Evolutionary conservation across 192 early-diverging fungal genomes (phyloP).

Genomic region (Rhizophlyctis rosea): DNA sequence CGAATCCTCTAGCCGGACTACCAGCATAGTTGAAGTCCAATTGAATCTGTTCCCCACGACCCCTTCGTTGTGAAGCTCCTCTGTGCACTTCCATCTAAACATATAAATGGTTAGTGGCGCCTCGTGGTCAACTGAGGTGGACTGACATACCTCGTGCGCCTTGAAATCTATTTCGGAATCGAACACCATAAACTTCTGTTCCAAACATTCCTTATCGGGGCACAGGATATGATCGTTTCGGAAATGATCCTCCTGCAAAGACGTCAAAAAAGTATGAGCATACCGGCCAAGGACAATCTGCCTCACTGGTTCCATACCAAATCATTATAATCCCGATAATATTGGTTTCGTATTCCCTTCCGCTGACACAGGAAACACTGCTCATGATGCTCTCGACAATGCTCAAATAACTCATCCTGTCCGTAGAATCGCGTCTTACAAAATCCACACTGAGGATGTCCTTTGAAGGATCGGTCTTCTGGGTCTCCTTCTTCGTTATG

Average conservation of each 20-base stretch:
- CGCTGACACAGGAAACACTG: slow-evolving; percentile 87
- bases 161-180: slow-evolving; percentile 86
- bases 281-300: too few species aligned
- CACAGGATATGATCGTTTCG: slow-evolving; percentile 78
- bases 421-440: slow-evolving; percentile 82
- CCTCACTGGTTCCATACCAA: too few species aligned
- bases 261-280: not conserved
- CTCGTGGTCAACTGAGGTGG: slow-evolving; percentile 11
- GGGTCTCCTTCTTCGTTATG: slow-evolving; percentile 73
- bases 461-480: slow-evolving; percentile 52
- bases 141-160: slow-evolving; percentile 70
- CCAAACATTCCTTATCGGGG: slow-evolving; percentile 74
- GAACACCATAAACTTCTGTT: slow-evolving; percentile 96
- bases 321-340: slow-evolving; percentile 77
- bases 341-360: slow-evolving; percentile 73
- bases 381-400: slow-evolving; percentile 91
- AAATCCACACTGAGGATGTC: slow-evolving; percentile 91
- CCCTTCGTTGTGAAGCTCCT: slow-evolving; percentile 9
- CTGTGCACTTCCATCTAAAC: slow-evolving; percentile 36
- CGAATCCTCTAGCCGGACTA: slow-evolving; percentile 25
- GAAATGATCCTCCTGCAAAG: slow-evolving; percentile 68
- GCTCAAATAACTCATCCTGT: slow-evolving; percentile 90
- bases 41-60: slow-evolving; percentile 37
- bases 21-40: slow-evolving; percentile 42
- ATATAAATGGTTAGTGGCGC: slow-evolving; percentile 5